Evolutionary conservation across 352 stramenopile genomes (phyloP), one percentile per base, ranked within the genome.

Genomic region (Globisporangium solare): DNA sequence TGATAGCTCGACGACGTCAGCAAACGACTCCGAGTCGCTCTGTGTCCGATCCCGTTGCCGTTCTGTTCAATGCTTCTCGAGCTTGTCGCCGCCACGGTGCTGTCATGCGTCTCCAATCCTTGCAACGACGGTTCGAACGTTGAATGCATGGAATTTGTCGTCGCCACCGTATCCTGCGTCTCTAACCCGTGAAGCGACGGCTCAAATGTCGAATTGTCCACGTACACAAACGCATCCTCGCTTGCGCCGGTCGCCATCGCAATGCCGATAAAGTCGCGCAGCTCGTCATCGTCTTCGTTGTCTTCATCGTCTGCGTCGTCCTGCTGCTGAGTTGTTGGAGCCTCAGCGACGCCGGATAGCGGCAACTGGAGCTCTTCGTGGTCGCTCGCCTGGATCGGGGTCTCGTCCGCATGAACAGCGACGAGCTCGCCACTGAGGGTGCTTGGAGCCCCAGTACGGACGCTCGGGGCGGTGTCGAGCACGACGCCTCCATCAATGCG

Each of bases 1-100:
- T 76, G 68, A 6, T 84, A 76, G 1, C n/a, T 55, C 17, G 47
- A 22, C 18, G 51, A 32, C n/a, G 50, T 24, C 4, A 48, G 45
- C 22, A 32, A 18, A 12, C 12, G 54, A 6, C 4, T 7, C 22
- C 12, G 20, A n/a, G 41, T 31, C 18, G 21, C 54, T 54, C 6
- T 3, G 21, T 13, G 8, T 17, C 21, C 17, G 32, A 35, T 54
- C 17, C 39, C 31, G 18, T 37, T 27, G n/a, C 7, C 43, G 12
- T 37, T 60, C 42, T 56, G 18, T 27, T 24, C 13, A 6, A 20
- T 13, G 18, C 10, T 1, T n/a, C 39, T 43, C 2, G 39, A n/a
- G 10, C 39, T 43, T 15, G 22, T 12, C 6, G 22, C 24, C 17
- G 15, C 12, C 22, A 51, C 32, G 13, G 17, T 39, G n/a, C n/a